phyloP scores from a whole-genome alignment of 2,329 filamentous ascomycete genomes.

The Ophiostoma sp. region DNA sequence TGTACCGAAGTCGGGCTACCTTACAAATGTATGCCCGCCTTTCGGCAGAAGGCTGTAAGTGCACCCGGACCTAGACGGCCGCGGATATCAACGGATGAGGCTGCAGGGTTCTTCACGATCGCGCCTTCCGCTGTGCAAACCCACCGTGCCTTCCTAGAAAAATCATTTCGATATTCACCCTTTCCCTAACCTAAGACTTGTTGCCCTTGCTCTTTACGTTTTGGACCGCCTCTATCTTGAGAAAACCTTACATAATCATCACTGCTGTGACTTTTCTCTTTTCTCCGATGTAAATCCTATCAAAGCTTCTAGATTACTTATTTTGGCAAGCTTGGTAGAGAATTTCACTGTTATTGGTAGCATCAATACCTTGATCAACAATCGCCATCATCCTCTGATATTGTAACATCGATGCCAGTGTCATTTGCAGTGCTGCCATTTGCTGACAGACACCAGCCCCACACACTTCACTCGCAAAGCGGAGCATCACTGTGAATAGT shows the following conservation, averaged over 20 bases:
- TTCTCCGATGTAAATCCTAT: neutral
- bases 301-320: neutral
- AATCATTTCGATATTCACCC: neutral
- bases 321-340: neutral
- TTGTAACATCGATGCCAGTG: slow-evolving; percentile 19
- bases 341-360: neutral
- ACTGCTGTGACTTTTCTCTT: neutral
- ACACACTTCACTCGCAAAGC: neutral
- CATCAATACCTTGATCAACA: neutral
- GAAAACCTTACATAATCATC: neutral
- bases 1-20: neutral
- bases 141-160: neutral
- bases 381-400: slow-evolving; percentile 17
- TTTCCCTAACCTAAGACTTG: neutral
- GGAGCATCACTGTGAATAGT: neutral
- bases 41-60: neutral
- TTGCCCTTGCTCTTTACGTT: neutral
- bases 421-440: slow-evolving; percentile 18
- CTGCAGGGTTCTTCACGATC: neutral
- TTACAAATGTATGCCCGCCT: neutral
- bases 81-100: neutral
- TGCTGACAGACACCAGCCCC: slow-evolving; percentile 2
- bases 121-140: neutral
- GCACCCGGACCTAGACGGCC: neutral
- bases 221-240: neutral